A percentile compares a stretch with the other conserved stretches of the same genome.
These are phyloP conservation scores for Drechmeria coniospora DNA, from an alignment of 2,329 filamentous ascomycete genomes.

Conservation along the genomic window DNA sequence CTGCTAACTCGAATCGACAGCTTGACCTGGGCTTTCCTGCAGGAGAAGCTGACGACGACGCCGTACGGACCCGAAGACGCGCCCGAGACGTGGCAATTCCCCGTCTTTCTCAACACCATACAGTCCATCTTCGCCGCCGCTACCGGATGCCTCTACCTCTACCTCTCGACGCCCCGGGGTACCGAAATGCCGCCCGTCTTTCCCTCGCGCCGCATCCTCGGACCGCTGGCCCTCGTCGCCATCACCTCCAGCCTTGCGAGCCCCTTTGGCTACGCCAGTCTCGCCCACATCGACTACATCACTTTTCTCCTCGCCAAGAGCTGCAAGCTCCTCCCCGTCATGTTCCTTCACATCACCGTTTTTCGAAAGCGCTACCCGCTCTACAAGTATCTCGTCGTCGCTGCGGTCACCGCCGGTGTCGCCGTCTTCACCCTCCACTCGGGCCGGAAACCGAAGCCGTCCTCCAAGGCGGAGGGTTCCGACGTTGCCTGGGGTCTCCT, in stretches of 20 bases:
- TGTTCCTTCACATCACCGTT: slow-evolving; percentile 87
- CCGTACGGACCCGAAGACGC: slow-evolving; percentile 51
- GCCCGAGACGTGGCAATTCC: slow-evolving; percentile 75
- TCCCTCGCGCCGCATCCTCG: slow-evolving; percentile 57
- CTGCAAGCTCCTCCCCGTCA: slow-evolving; percentile 97
- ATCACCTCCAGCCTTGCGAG: slow-evolving; percentile 77
- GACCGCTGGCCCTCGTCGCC: slow-evolving; percentile 70
- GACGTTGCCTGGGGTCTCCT: slow-evolving; percentile 67
- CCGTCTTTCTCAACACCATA: slow-evolving; percentile 90
- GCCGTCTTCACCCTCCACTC: slow-evolving; percentile 88
- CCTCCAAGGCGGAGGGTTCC: slow-evolving; percentile 28
- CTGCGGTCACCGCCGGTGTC: slow-evolving; percentile 80
- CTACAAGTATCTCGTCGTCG: slow-evolving; percentile 92
- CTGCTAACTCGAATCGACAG: slow-evolving; percentile 23
- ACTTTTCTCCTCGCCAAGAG: slow-evolving; percentile 95
- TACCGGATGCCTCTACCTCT: slow-evolving; percentile 70
- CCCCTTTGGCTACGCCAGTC: slow-evolving; percentile 88
- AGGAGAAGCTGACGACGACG: slow-evolving; percentile 94
- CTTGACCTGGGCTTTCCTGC: slow-evolving; percentile 88
- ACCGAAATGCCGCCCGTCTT: slow-evolving; percentile 48
- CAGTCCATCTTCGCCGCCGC: slow-evolving; percentile 80
- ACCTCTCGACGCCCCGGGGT: slow-evolving; percentile 38
- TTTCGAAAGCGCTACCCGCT: slow-evolving; percentile 82
- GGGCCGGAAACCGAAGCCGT: slow-evolving; percentile 37
- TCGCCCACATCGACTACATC: slow-evolving; percentile 93